Conservation (phyloP, 192 early-diverging fungal species). For the Coemansia sp. region DNA sequence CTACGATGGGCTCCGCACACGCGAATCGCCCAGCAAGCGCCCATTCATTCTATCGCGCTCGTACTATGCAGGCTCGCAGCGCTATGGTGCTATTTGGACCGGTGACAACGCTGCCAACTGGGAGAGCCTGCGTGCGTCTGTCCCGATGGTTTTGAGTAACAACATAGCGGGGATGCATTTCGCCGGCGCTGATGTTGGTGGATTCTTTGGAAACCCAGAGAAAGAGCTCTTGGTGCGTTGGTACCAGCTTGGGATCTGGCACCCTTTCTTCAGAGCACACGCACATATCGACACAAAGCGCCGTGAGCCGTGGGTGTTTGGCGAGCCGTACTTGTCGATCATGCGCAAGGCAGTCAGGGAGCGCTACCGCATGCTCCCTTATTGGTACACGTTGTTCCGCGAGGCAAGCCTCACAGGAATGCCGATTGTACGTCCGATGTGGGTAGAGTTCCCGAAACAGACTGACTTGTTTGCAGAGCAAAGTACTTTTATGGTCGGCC, state of each 20-base stretch:
- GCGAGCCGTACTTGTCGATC: slow-evolving; percentile 76
- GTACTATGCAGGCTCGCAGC: slow-evolving; percentile 95
- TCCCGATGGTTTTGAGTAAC: slow-evolving; percentile 90
- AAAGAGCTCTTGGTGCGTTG: slow-evolving; percentile 90
- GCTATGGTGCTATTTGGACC: slow-evolving; percentile 97
- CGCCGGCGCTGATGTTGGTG: slow-evolving; percentile 93
- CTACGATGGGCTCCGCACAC: slow-evolving; percentile 73
- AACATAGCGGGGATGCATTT: slow-evolving; percentile 89
- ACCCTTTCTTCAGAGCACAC: slow-evolving; percentile 98
- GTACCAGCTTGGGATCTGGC: slow-evolving; percentile 95
- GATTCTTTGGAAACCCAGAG: slow-evolving; percentile 96
- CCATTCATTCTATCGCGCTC: slow-evolving; percentile 96
- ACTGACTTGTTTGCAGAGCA: slow-evolving; percentile 78
- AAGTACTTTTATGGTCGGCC: slow-evolving; percentile 90
- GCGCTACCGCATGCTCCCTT: slow-evolving; percentile 89
- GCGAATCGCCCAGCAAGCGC: slow-evolving; percentile 61
- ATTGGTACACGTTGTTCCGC: slow-evolving; percentile 90
- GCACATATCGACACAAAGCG: slow-evolving; percentile 98
- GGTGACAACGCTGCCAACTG: slow-evolving; percentile 94
- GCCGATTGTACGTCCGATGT: slow-evolving; percentile 90
- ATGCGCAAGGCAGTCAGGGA: slow-evolving; percentile 80
- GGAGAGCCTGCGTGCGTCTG: slow-evolving; percentile 79
- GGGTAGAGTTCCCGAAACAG: slow-evolving; percentile 84
- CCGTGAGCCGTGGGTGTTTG: slow-evolving; percentile 95
- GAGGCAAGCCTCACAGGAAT: slow-evolving; percentile 73